These are phyloP conservation scores for Ophidiomyces ophidiicola DNA, from an alignment of 2,329 filamentous ascomycete species.

Conservation along the genomic window DNA sequence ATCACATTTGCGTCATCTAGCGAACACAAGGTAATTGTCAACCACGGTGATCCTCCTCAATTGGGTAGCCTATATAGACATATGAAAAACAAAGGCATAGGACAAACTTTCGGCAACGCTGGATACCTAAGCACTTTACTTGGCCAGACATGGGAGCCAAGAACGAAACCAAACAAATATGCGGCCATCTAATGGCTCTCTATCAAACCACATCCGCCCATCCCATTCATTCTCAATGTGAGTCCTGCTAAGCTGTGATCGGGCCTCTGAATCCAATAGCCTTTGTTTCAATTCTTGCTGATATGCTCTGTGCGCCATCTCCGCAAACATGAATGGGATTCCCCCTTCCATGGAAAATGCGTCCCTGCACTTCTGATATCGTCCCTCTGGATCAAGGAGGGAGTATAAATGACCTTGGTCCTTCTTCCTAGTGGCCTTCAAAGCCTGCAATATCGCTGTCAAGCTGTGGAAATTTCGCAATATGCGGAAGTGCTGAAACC, in stretches of 20 bases:
- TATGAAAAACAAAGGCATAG: too few relatives aligned
- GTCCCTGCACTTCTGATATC: not conserved
- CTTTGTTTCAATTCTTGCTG: too few relatives aligned
- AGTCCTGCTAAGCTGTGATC: not conserved
- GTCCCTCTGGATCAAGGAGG: not conserved
- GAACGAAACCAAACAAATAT: slow-evolving; percentile 1
- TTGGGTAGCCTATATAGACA: too few relatives aligned
- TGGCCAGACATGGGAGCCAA: slow-evolving; percentile 1
- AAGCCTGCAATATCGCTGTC: slow-evolving; percentile 1
- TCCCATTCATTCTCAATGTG: slow-evolving; percentile 1
- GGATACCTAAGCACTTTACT: slow-evolving; percentile 1
- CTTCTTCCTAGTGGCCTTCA: not conserved
- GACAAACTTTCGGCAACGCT: not conserved
- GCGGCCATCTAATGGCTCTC: not conserved
- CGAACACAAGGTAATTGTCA: too few relatives aligned
- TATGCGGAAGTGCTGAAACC: not conserved
- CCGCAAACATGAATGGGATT: slow-evolving; percentile 2
- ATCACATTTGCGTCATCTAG: too few relatives aligned
- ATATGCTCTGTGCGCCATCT: not conserved
- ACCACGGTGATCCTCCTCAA: too few relatives aligned
- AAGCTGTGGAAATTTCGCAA: slow-evolving; percentile 6
- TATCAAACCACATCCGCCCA: slow-evolving; percentile 1
- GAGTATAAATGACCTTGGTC: not conserved
- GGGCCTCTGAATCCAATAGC: not conserved
- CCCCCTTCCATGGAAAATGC: not conserved